Evolutionary conservation across 768 basidiomycete species (phyloP), one percentile per base, ranked within the genome.

Genomic region (Dioszegia hungarica): DNA sequence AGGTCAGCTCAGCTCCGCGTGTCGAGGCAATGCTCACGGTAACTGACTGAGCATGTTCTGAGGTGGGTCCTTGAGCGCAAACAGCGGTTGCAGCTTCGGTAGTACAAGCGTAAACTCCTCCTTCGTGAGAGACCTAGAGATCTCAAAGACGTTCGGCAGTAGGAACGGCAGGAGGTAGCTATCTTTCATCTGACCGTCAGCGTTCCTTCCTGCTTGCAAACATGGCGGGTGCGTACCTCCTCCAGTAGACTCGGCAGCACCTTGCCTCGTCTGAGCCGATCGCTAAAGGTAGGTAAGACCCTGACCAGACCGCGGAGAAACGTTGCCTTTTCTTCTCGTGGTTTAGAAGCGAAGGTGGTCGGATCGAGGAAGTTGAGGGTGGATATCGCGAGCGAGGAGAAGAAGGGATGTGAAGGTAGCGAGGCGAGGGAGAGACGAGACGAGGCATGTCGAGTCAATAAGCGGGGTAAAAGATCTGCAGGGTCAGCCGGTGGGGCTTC

Each of bases 301-400:
- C 81, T 70, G 1, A 86, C 81, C 19, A 97, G 78, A 0, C 94
- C 93, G 73, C 90, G 90, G 84, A 97, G 88, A 75, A 97, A 97
- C 0, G 89, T 88, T 25, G 95, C 86, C 74, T 98, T 98, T 72
- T 97, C 95, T 78, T 98, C 94, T 54, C 87, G 79, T 1, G 91
- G 86, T 76, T 97, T 95, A 0, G 90, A 84, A 0, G 92, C 89
- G 73, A 98, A 99, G 56, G 87, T 94, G 3, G 93, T 89, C 14
- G 94, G 85, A 68, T 98, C 94, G 52, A 99, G 79, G 78, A 98
- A 99, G 70, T 91, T 92, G 29, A 99, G 82, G 0, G 94, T 98
- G 1, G 90, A 93, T 22, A 98, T 92, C 6, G 94, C 90, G 11
- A 98, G 80, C 3, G 91, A 94, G 1, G 90, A 93, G 79, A 99